Conservation (phyloP, 345 rosid species). For the Ceriops tagal region DNA sequence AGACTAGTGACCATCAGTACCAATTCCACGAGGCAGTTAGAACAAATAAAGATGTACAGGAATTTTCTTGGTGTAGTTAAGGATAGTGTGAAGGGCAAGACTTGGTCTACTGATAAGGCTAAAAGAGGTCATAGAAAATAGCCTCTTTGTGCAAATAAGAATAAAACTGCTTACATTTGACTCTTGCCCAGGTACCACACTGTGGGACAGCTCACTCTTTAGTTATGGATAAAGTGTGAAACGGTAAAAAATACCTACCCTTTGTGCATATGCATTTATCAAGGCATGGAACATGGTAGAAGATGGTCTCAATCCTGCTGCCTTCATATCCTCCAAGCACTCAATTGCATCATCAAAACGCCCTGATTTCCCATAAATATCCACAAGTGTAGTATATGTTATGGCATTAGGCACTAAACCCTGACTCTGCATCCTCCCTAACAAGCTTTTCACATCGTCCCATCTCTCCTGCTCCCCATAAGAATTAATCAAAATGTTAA, state of each 20-base stretch:
- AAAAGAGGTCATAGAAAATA: too few species aligned
- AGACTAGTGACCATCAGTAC: too few species aligned
- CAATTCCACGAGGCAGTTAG: too few species aligned
- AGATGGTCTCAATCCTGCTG: constrained; percentile 69
- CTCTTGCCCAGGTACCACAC: too few species aligned
- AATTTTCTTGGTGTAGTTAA: too few species aligned
- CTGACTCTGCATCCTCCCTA: constrained; percentile 59
- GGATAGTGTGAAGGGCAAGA: too few species aligned
- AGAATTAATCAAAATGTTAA: constrained; percentile 85
- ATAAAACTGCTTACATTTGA: too few species aligned
- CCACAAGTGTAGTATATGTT: constrained; percentile 84
- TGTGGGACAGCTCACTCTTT: too few species aligned
- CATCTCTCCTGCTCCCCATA: constrained; percentile 80
- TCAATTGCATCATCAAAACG: constrained; percentile 80
- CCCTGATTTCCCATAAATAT: constrained; percentile 86
- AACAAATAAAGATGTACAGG: too few species aligned
- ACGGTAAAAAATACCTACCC: constrained; percentile 64
- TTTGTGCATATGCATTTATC: constrained; percentile 95
- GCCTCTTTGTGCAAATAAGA: too few species aligned
- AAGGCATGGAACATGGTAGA: constrained; percentile 92
- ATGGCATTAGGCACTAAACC: constrained; percentile 68
- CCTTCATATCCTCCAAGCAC: constrained; percentile 85
- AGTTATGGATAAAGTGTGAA: background rate
- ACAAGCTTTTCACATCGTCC: constrained; percentile 68
- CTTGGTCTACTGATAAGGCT: too few species aligned